Evolutionary conservation across 345 rosid genomes (phyloP).

Genomic region (Linum tenue): DNA sequence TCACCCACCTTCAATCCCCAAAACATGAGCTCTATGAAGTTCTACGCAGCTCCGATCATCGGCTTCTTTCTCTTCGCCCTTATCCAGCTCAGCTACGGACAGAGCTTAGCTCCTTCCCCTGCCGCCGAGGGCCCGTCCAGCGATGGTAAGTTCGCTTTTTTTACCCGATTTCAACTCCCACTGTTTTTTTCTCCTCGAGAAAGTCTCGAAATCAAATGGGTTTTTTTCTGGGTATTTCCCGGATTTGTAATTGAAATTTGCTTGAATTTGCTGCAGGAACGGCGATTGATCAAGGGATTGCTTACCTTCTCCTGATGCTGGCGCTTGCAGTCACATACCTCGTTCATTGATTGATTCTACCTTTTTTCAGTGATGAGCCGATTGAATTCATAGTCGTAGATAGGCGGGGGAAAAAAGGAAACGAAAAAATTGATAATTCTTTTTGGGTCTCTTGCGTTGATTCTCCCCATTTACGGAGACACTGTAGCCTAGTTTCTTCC

Average conservation of each 20-base stretch:
- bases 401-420: no score
- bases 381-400: no score
- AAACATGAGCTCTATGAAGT: constrained; percentile 22
- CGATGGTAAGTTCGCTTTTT: constrained; percentile 24
- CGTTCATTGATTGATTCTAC: constrained; percentile 15
- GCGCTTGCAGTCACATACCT: constrained; percentile 23
- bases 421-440: no score
- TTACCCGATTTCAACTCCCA: no score
- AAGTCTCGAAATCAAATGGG: no score
- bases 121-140: constrained; percentile 25
- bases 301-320: constrained; percentile 15
- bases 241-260: neutral
- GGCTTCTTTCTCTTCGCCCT: constrained; percentile 30
- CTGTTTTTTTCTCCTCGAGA: no score
- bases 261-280: constrained; percentile 15
- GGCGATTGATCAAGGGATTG: constrained; percentile 28
- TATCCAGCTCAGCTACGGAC: constrained; percentile 29
- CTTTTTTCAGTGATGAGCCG: neutral
- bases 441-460: no score
- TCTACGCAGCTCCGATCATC: constrained; percentile 16
- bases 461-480: no score
- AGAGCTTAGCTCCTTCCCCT: constrained; percentile 32
- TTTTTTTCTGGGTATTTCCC: no score
- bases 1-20: neutral
- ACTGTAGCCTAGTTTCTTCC: no score